phyloP scores from a whole-genome alignment of 2,329 filamentous ascomycete species.

The Colletotrichum paranaense region DNA sequence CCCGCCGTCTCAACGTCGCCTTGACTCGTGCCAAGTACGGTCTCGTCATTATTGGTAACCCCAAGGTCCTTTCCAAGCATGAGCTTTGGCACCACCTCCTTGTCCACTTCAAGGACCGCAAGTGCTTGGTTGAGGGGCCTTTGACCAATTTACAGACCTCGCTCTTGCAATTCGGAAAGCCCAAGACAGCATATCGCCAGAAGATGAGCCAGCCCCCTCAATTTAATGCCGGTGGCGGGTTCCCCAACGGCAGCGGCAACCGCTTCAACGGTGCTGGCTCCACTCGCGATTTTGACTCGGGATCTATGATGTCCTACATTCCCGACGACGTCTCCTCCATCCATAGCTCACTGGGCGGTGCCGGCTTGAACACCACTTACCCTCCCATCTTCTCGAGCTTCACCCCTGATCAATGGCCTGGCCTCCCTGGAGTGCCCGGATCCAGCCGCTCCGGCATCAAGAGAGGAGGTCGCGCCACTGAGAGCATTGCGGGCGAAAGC shows the following conservation, averaged over 20 bases:
- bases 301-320: conserved; percentile 94
- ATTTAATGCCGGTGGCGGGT: conserved; percentile 60
- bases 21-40: conserved; percentile 97
- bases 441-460: conserved; percentile 74
- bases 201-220: conserved; percentile 82
- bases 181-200: conserved; percentile 92
- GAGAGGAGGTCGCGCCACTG: conserved; percentile 73
- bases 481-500: conserved; percentile 91
- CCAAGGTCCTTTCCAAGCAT: conserved; percentile 97
- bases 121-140: conserved; percentile 95
- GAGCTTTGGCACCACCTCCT: conserved; percentile 97
- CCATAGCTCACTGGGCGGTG: conserved; percentile 90
- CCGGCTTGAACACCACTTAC: conserved; percentile 83
- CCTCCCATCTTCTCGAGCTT: conserved; percentile 97
- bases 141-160: conserved; percentile 96
- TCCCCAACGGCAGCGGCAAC: conserved; percentile 42
- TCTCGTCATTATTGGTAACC: conserved; percentile 95
- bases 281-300: conserved; percentile 74
- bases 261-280: conserved; percentile 41
- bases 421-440: conserved; percentile 73
- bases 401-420: conserved; percentile 87
- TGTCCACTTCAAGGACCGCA: conserved; percentile 95
- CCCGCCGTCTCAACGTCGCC: conserved; percentile 95
- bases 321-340: conserved; percentile 97
- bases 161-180: conserved; percentile 92